Evolutionary conservation across 1,284 basidiomycete species (phyloP).

Genomic region (Naganishia cerealis): DNA sequence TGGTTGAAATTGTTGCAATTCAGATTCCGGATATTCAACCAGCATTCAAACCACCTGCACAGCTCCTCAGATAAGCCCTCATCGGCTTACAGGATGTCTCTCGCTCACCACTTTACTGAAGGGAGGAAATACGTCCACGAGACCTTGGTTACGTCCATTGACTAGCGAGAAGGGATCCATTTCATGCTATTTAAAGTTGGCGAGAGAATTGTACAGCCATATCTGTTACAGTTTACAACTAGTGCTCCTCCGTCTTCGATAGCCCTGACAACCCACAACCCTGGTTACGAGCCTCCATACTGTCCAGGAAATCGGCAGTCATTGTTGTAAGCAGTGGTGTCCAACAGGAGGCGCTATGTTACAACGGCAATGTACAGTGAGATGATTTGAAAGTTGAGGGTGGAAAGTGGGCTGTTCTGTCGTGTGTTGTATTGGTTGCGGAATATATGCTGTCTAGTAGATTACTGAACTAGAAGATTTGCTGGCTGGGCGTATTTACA

Average conservation of each 20-base stretch:
- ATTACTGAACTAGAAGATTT: neutral
- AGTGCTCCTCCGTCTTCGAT: neutral
- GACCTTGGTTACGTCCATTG: too few relatives aligned
- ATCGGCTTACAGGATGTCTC: too few relatives aligned
- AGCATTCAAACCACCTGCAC: too few relatives aligned
- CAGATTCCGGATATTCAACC: too few relatives aligned
- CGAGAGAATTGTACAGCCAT: neutral
- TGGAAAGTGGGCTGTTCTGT: neutral
- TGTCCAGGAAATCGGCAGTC: neutral
- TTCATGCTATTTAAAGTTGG: neutral
- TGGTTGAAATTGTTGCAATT: too few relatives aligned
- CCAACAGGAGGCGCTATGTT: neutral
- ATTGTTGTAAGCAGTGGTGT: neutral
- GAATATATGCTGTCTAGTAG: slow-evolving; percentile 2
- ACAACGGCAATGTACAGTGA: neutral
- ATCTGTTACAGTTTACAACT: neutral
- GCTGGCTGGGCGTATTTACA: slow-evolving; percentile 14
- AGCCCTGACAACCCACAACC: neutral
- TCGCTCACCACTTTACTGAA: too few relatives aligned
- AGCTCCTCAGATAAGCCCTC: too few relatives aligned
- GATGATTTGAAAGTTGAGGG: neutral
- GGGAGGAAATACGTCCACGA: too few relatives aligned
- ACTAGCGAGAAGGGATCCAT: neutral
- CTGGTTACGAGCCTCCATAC: neutral
- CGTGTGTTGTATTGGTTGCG: neutral